Evolutionary conservation across 805 yeast species (phyloP).

Genomic region (Hanseniaspora jakobsenii): DNA sequence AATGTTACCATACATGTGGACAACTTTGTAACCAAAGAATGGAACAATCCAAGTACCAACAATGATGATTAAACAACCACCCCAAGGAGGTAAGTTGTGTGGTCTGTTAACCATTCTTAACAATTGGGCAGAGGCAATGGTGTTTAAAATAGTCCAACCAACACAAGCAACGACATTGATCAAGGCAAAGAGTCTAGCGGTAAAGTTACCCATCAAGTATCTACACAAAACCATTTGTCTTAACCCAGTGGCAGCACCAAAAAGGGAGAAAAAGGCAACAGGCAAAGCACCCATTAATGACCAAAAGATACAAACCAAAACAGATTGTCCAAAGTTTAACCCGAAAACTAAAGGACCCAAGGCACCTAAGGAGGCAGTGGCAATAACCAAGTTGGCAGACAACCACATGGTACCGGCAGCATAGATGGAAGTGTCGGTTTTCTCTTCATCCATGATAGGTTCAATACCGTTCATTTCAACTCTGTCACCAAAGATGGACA

Average conservation of each 20-base stretch:
- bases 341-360: constrained; percentile 51
- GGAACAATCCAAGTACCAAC: constrained; percentile 60
- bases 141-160: constrained; percentile 91
- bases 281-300: constrained; percentile 58
- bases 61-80: constrained; percentile 66
- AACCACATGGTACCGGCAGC: constrained; percentile 82
- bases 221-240: constrained; percentile 78
- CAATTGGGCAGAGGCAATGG: constrained; percentile 77
- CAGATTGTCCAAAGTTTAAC: constrained; percentile 62
- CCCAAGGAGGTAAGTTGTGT: constrained; percentile 69
- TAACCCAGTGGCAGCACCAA: constrained; percentile 76
- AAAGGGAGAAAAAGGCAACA: constrained; percentile 69
- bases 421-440: constrained; percentile 50
- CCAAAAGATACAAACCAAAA: constrained; percentile 59
- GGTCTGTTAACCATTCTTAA: constrained; percentile 55
- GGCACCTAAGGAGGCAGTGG: constrained; percentile 69
- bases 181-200: constrained; percentile 63
- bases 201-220: constrained; percentile 61
- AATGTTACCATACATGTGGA: constrained; percentile 72
- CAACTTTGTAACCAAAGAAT: constrained; percentile 71
- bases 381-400: constrained; percentile 78
- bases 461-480: constrained; percentile 72
- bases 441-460: constrained; percentile 65
- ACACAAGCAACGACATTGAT: constrained; percentile 75
- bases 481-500: constrained; percentile 21